Base-by-base conservation (phyloP, 768 basidiomycete species). In the Tricholoma sp. region DNA sequence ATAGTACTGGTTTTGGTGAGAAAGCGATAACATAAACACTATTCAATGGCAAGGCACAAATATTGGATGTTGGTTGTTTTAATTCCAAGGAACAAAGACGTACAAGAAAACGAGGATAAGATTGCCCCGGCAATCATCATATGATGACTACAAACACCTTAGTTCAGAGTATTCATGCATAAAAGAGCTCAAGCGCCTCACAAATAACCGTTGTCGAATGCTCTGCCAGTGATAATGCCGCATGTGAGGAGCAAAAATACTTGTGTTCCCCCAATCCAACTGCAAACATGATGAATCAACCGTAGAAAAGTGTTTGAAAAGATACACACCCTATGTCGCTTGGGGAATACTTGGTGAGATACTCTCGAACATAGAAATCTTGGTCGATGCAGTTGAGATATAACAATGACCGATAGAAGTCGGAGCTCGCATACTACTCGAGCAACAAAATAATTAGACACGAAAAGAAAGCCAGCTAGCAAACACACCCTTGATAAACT, bases 161-260 rank as follows among this genome's bases (percentile, higher is more conserved):
- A n/a, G 45, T 28, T 33, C 13, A n/a, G 36, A 24, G 39, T 10
- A 36, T 9, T 6, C 3, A 36, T 9, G 9, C 9, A 36, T 13
- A 2, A 52, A 15, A 58, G 4, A 51, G 1, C 17, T 13, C n/a
- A 8, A 15, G 29, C 18, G 41, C 10, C 75, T 61, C 61, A 77
- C 78, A 80, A 81, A 64, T 80, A 78, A 51, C 83, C 82, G 18
- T 71, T 71, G 50, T 84, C 83, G 60, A 80, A 80, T 6, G 76
- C 65, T 48, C 76, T 71, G 11, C 83, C 83, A 3, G 75, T 70
- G 44, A 78, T 52, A 28, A 80, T 64, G 1, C 80, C 80, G 37
- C 70, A 68, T 2, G 75, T 70, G 34, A 82, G 65, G 17, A 77
- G 67, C 15, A 83, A 65, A 53, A 78, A 74, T 9, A 80, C 65